Evolutionary conservation across 2,329 filamentous ascomycete genomes (phyloP).

Genomic region (Akanthomyces uredinophilus): DNA sequence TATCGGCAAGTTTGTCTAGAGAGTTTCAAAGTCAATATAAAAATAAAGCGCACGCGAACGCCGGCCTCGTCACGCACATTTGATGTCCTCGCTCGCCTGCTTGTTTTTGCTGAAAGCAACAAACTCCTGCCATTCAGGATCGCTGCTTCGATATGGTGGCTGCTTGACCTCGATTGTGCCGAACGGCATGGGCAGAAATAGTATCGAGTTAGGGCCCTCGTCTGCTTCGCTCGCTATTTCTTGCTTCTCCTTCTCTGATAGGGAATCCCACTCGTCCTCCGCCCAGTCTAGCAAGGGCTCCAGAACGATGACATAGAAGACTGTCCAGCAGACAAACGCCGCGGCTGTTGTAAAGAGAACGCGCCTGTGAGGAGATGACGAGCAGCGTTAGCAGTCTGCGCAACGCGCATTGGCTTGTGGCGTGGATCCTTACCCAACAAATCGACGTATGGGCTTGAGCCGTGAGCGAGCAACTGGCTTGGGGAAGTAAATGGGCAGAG

Average conservation of each 20-base stretch:
- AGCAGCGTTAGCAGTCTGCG: neutral
- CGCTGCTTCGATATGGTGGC: conserved; percentile 47
- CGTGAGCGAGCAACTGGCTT: conserved; percentile 13
- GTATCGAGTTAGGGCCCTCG: conserved; percentile 38
- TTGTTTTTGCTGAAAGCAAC: conserved; percentile 52
- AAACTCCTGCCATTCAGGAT: conserved; percentile 61
- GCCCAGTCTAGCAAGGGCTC: conserved; percentile 39
- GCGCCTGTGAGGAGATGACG: conserved; percentile 6
- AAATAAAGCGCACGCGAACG: neutral
- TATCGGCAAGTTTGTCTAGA: conserved; percentile 34
- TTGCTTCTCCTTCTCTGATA: conserved; percentile 40
- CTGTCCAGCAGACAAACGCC: conserved; percentile 34
- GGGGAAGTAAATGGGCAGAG: conserved; percentile 31
- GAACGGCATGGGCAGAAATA: conserved; percentile 60
- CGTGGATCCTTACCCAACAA: conserved; percentile 24
- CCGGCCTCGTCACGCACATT: conserved; percentile 31
- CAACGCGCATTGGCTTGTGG: neutral
- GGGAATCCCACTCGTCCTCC: conserved; percentile 37
- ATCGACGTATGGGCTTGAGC: conserved; percentile 21
- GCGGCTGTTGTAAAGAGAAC: conserved; percentile 28
- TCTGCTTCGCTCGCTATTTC: conserved; percentile 37
- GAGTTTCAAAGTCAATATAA: neutral
- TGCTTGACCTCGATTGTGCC: conserved; percentile 46
- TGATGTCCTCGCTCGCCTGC: conserved; percentile 42
- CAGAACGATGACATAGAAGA: conserved; percentile 43